These are phyloP conservation scores for Rubia peregrina DNA, from an alignment of 305 asterid genomes.

Conservation along the genomic window DNA sequence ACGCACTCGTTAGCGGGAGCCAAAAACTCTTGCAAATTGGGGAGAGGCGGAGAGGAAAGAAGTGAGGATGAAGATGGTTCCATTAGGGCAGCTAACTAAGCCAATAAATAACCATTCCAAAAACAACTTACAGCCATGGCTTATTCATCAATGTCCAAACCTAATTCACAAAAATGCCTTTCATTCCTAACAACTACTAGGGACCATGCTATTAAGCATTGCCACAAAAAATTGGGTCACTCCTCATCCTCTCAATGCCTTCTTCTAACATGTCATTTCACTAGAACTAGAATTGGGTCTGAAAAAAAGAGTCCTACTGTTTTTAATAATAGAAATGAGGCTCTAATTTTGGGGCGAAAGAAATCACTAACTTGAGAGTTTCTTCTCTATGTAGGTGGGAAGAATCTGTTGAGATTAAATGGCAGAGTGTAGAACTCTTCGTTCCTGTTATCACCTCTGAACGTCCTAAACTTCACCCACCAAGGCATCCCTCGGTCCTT, in stretches of 20 bases:
- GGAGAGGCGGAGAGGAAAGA: background rate
- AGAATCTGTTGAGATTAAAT: constrained; percentile 88
- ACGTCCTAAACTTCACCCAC: constrained; percentile 93
- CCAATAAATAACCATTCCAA: background rate
- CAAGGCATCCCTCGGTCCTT: constrained; percentile 96
- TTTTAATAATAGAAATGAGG: background rate
- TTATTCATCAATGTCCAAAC: background rate
- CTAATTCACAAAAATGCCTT: background rate
- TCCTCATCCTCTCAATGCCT: background rate
- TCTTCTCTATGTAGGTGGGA: constrained; percentile 69
- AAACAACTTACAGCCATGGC: background rate
- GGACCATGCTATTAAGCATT: constrained; percentile 3
- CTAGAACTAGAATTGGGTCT: background rate
- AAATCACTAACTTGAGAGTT: background rate
- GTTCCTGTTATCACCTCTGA: constrained; percentile 83
- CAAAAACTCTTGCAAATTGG: too few relatives aligned
- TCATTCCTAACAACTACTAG: constrained; percentile 2
- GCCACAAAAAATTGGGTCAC: constrained; percentile 14
- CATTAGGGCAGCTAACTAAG: background rate
- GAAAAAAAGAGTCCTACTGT: background rate
- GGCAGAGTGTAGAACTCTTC: constrained; percentile 97
- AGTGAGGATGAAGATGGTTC: background rate
- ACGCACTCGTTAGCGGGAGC: too few relatives aligned
- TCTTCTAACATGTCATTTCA: constrained; percentile 1
- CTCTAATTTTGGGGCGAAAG: background rate